A percentile compares a stretch with the other conserved stretches of the same genome.
phyloP scores from a whole-genome alignment of 441 rosid species.

The Metrosideros polymorpha region DNA sequence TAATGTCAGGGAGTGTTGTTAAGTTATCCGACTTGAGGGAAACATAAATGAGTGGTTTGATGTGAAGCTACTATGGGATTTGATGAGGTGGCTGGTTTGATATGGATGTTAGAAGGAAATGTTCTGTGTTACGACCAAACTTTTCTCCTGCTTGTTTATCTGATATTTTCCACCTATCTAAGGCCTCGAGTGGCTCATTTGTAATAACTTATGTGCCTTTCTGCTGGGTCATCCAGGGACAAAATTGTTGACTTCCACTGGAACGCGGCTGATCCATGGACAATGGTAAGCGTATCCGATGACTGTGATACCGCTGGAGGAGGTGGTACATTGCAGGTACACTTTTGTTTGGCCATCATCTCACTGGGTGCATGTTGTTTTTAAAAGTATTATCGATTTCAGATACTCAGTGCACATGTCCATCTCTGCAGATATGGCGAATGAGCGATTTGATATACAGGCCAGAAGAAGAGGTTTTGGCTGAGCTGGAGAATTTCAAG shows the following conservation, averaged over 20 bases:
- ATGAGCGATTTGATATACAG: constrained; percentile 94
- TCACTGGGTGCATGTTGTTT: neutral
- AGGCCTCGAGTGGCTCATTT: neutral
- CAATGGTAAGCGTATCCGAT: constrained; percentile 93
- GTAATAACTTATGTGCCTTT: neutral
- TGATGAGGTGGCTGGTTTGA: neutral
- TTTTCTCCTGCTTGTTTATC: neutral
- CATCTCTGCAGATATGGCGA: constrained; percentile 76
- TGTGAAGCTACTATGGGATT: neutral
- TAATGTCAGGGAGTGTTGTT: neutral
- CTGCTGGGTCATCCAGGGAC: constrained; percentile 42
- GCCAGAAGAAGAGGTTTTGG: constrained; percentile 89
- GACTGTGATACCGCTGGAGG: constrained; percentile 96
- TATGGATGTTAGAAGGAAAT: neutral
- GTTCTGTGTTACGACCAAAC: neutral
- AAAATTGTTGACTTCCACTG: constrained; percentile 97
- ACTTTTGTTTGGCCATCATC: neutral
- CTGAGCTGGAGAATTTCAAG: constrained; percentile 93
- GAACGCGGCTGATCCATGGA: constrained; percentile 93
- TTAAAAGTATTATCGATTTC: neutral
- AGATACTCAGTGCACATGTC: neutral
- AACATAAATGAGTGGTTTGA: neutral
- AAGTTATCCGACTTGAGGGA: neutral
- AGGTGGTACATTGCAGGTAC: constrained; percentile 96
- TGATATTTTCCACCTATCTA: neutral